Evolutionary conservation across 2,329 filamentous ascomycete genomes (phyloP).

Genomic region (Alternaria sp.): DNA sequence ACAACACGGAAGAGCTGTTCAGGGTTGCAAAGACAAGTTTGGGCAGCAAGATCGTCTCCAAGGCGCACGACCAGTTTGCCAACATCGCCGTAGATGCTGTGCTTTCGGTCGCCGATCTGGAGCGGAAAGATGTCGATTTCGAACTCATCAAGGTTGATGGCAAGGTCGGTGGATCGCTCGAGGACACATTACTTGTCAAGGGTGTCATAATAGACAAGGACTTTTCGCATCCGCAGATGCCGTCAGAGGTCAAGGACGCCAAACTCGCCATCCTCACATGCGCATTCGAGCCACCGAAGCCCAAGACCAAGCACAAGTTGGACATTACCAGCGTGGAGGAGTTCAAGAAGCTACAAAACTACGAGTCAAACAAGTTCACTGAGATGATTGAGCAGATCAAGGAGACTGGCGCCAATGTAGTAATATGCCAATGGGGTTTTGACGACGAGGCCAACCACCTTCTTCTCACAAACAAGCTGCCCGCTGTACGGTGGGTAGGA

Average conservation of each 20-base stretch:
- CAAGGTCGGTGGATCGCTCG: slow-evolving; percentile 92
- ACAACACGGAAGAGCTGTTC: slow-evolving; percentile 84
- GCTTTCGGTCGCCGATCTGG: slow-evolving; percentile 92
- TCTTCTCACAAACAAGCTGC: slow-evolving; percentile 92
- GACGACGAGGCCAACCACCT: slow-evolving; percentile 99
- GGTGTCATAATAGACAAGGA: slow-evolving; percentile 99
- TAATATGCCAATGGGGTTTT: slow-evolving; percentile 99
- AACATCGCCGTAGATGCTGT: slow-evolving; percentile 98
- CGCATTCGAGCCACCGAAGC: slow-evolving; percentile 98
- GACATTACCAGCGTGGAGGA: slow-evolving; percentile 97
- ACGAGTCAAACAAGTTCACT: slow-evolving; percentile 94
- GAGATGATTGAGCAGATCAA: slow-evolving; percentile 99
- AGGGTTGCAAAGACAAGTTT: slow-evolving; percentile 96
- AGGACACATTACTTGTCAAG: slow-evolving; percentile 94
- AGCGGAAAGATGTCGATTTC: slow-evolving; percentile 97
- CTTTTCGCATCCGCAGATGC: slow-evolving; percentile 99
- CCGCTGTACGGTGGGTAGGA: slow-evolving; percentile 96
- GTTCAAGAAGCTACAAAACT: slow-evolving; percentile 96
- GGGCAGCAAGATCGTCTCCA: slow-evolving; percentile 99
- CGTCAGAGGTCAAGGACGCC: slow-evolving; percentile 90
- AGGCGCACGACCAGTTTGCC: slow-evolving; percentile 97
- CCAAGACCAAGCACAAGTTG: slow-evolving; percentile 99
- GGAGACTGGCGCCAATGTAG: slow-evolving; percentile 93
- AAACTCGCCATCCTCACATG: slow-evolving; percentile 98
- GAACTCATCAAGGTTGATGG: slow-evolving; percentile 99